A percentile compares a stretch with the other conserved stretches of the same genome.
Conservation (phyloP, 1,284 basidiomycete species). For the Porodaedalea pini region DNA sequence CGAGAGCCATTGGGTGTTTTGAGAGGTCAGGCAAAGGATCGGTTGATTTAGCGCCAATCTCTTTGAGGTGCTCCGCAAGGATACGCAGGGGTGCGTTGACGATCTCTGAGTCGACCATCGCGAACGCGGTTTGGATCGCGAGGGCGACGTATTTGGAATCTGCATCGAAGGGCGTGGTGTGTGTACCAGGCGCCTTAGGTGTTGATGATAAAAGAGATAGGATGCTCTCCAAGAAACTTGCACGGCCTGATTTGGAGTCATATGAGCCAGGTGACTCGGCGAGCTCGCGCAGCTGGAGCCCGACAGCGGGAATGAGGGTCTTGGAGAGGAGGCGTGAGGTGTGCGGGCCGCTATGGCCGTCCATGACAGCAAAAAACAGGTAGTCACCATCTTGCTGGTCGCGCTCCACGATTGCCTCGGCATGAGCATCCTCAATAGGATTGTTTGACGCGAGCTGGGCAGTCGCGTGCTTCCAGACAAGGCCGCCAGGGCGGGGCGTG, state of each 20-base stretch:
- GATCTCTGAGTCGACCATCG: conserved; percentile 75
- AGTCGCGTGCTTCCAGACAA: conserved; percentile 72
- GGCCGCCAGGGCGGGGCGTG: conserved; percentile 45
- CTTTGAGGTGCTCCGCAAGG: conserved; percentile 55
- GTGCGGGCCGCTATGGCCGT: conserved; percentile 85
- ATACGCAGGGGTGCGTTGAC: conserved; percentile 74
- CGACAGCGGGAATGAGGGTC: conserved; percentile 83
- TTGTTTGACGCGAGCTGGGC: conserved; percentile 82
- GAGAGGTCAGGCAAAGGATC: conserved; percentile 59
- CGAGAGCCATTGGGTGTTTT: conserved; percentile 62
- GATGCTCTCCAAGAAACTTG: conserved; percentile 37
- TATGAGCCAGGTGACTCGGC: conserved; percentile 35
- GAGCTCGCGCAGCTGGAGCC: conserved; percentile 67
- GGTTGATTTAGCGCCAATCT: conserved; percentile 28
- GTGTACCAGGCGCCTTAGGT: conserved; percentile 24
- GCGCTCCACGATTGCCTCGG: conserved; percentile 66
- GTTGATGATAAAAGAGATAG: conserved; percentile 43
- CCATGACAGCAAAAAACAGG: conserved; percentile 86
- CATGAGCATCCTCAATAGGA: conserved; percentile 86
- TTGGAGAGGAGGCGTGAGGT: conserved; percentile 86
- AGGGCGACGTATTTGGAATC: conserved; percentile 61
- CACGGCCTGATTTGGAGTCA: conserved; percentile 23
- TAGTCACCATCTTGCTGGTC: conserved; percentile 65
- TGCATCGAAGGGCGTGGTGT: conserved; percentile 39
- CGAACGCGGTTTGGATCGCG: conserved; percentile 78